Base-by-base conservation (phyloP, 2,329 filamentous ascomycete species). In the Cercospora citrullina region DNA sequence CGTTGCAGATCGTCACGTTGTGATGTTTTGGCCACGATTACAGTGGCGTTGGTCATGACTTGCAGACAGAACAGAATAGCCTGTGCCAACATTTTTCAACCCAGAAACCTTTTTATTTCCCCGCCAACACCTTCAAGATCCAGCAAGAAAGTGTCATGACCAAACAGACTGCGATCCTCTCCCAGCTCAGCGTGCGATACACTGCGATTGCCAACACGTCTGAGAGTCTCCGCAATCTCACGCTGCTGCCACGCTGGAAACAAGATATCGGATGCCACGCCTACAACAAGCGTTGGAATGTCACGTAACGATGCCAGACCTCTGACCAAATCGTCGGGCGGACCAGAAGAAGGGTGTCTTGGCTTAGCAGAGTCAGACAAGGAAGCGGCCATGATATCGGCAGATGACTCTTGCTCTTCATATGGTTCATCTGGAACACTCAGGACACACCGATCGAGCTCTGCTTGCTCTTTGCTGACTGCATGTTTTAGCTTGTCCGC, bases 181-280 rank as follows among this genome's bases (percentile, higher is more conserved):
- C 94, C 95, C 60, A 99, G 83, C 82, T 99, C 95, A 14, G 95
- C 87, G 79, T 99, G 93, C 55, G 89, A 90, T 0, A 99, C 94
- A 33, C 87, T 88, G 69, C 87, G 85, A 76, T 97, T 98, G 0
- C 95, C 95, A 0, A 87, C 87, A 36, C 87, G 85, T 68, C 89
- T 87, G 71, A 99, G 83, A 2, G 94, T 91, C 76, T 94, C 90
- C 3, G 94, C 94, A 69, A 99, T 90, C 80, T 99, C 95, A 63
- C 92, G 88, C 82, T 99, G 95, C 82, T 99, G 95, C 94, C 95
- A 99, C 0, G 95, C 93, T 0, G 95, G 95, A 81, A 99, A 99
- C 39, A 99, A 82, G 60, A 97, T 98, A 77, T 99, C 95, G 74
- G 93, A 97, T 0, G 93, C 92, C 4, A 98, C 95, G 36, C 95